Conservation (phyloP, 176 grass and related monocot genomes). For the Themeda triandra region DNA sequence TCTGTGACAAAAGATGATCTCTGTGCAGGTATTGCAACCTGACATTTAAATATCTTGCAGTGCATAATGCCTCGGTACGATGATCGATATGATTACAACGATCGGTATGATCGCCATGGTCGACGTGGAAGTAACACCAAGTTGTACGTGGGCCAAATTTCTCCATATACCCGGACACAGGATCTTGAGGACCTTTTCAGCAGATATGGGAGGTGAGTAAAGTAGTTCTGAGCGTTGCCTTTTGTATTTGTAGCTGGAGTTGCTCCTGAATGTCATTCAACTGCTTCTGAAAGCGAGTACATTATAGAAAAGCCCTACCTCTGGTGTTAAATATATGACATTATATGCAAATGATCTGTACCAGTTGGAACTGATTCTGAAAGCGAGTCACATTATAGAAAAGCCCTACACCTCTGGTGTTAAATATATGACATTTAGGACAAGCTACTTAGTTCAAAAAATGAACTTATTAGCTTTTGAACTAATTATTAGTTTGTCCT, state of each 20-base stretch:
- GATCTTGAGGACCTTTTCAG: constrained; percentile 75
- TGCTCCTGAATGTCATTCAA: neutral
- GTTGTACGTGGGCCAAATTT: constrained; percentile 64
- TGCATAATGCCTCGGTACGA: constrained; percentile 72
- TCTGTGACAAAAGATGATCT: neutral
- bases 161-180: constrained; percentile 40
- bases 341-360: neutral
- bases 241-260: neutral
- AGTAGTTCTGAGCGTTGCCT: neutral
- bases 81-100: constrained; percentile 29
- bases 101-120: neutral
- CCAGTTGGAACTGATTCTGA: neutral
- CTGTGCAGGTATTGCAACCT: neutral
- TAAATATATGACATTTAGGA: neutral
- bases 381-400: neutral
- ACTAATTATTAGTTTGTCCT: neutral
- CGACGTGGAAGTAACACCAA: constrained; percentile 28
- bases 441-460: neutral
- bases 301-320: too few relatives aligned
- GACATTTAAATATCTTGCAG: constrained; percentile 32
- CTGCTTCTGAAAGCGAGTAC: too few relatives aligned
- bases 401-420: neutral
- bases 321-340: too few relatives aligned
- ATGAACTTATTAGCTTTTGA: neutral
- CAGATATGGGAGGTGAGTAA: constrained; percentile 82